A percentile compares a stretch with the other conserved stretches of the same genome.
These are phyloP conservation scores for Pichia sp. DNA, from an alignment of 1,139 yeast species.

Conservation along the genomic window DNA sequence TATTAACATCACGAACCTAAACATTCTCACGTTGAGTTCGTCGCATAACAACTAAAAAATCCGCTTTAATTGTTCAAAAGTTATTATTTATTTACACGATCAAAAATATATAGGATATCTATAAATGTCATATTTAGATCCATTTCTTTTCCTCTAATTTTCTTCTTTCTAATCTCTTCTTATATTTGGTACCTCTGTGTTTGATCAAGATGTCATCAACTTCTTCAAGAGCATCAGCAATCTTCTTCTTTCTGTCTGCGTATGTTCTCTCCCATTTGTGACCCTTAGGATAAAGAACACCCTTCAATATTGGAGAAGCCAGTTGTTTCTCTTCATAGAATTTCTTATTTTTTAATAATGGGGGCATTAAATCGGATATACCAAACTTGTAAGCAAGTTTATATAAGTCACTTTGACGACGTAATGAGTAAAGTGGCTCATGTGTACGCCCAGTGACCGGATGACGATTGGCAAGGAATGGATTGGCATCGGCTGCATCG, in stretches of 20 bases:
- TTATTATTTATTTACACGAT: neutral
- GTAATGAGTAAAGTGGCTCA: conserved; percentile 68
- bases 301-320: conserved; percentile 64
- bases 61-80: neutral
- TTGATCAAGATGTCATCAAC: conserved; percentile 67
- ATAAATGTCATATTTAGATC: conserved; percentile 25
- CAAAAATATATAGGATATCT: too few species aligned
- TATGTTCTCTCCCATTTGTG: conserved; percentile 71
- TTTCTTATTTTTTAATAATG: conserved; percentile 53
- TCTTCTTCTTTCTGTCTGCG: conserved; percentile 51
- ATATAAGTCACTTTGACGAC: conserved; percentile 80
- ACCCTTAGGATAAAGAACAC: conserved; percentile 73
- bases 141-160: conserved; percentile 39
- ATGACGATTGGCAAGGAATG: conserved; percentile 80
- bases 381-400: conserved; percentile 82
- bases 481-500: conserved; percentile 67
- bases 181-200: conserved; percentile 55
- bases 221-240: conserved; percentile 57
- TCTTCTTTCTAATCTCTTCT: conserved; percentile 47
- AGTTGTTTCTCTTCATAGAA: conserved; percentile 76
- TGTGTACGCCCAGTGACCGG: conserved; percentile 74
- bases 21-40: too few species aligned
- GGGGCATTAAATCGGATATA: conserved; percentile 70
- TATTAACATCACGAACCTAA: too few species aligned
- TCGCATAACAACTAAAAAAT: too few species aligned